A percentile compares a stretch with the other conserved stretches of the same genome.
Conservation (phyloP, 2,329 filamentous ascomycete genomes). For the Botryosphaeria dothidea region DNA sequence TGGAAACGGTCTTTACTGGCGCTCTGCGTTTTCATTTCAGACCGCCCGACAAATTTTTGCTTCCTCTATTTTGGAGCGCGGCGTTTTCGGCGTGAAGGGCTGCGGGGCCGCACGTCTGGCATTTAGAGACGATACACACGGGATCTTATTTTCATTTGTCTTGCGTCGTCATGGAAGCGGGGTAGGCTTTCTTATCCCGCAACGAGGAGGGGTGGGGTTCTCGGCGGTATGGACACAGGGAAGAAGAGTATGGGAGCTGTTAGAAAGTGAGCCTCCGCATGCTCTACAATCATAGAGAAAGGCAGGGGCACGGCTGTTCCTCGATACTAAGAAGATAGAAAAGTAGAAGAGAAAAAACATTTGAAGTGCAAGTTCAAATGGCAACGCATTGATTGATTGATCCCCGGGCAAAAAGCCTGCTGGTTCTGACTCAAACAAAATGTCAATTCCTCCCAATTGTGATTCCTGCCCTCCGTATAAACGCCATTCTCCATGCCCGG, state of each 20-base stretch:
- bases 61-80: background rate
- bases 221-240: too few species aligned
- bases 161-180: background rate
- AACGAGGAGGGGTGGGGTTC: too few species aligned
- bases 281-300: too few species aligned
- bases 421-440: background rate
- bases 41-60: background rate
- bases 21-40: too few species aligned
- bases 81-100: background rate
- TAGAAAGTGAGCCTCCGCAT: too few species aligned
- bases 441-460: background rate
- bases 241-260: too few species aligned
- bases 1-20: background rate
- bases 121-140: background rate
- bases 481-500: constrained; percentile 1
- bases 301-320: too few species aligned
- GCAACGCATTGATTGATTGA: too few species aligned
- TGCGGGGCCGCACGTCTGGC: background rate
- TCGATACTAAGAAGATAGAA: background rate
- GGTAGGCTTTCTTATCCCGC: too few species aligned
- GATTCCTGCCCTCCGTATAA: background rate
- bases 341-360: background rate
- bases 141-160: background rate
- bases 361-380: too few species aligned
- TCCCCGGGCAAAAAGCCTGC: too few species aligned